Percentiles rank a stretch among this genome's conserved stretches.
These are phyloP conservation scores for Fraxinus dipetala DNA, from an alignment of 305 asterid species.

Conservation along the genomic window DNA sequence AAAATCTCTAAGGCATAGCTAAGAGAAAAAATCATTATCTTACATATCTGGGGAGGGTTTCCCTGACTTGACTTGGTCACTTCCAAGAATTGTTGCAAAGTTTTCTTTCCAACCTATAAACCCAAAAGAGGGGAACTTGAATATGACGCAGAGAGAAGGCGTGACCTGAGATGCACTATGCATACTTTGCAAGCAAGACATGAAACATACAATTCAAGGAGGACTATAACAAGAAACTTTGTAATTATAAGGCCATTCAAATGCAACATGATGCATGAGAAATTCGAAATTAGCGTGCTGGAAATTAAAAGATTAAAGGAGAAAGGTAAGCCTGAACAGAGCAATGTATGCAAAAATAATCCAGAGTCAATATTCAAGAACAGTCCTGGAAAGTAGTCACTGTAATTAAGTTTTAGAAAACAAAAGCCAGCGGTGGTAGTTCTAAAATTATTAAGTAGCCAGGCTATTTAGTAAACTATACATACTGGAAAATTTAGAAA, in stretches of 20 bases:
- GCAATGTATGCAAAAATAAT: neutral
- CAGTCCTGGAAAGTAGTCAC: neutral
- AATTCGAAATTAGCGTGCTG: neutral
- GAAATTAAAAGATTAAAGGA: neutral
- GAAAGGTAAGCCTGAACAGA: neutral
- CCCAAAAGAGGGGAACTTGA: neutral
- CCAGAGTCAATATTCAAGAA: neutral
- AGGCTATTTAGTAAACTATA: neutral
- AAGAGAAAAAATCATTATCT: conserved; percentile 26
- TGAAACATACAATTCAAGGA: neutral
- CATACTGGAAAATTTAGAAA: neutral
- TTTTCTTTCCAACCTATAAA: conserved; percentile 75
- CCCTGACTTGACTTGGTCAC: conserved; percentile 82
- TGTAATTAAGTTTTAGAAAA: neutral
- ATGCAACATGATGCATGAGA: neutral
- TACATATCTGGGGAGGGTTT: conserved; percentile 92
- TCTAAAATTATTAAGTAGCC: neutral
- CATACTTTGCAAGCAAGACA: conserved; percentile 7
- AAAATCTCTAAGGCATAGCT: neutral
- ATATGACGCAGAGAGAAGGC: neutral
- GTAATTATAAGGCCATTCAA: neutral
- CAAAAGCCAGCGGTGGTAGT: neutral
- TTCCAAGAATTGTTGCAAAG: conserved; percentile 69
- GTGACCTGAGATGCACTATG: neutral
- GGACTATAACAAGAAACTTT: neutral